A percentile compares a stretch with the other conserved stretches of the same genome.
These are phyloP conservation scores for Kitagawia praeruptora DNA, from an alignment of 129 eudicot species.

Conservation along the genomic window DNA sequence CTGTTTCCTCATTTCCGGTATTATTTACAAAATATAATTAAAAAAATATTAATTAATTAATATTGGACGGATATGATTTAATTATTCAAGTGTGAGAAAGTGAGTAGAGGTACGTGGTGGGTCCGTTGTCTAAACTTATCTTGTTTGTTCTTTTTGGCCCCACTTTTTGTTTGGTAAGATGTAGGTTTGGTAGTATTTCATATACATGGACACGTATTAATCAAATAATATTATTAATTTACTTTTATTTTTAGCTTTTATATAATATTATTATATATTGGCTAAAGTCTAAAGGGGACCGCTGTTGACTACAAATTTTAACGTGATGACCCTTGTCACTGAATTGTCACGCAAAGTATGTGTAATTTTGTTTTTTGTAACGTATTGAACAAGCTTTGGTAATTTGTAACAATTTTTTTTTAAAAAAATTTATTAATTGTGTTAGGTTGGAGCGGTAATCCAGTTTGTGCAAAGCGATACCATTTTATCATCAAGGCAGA, in stretches of 20 bases:
- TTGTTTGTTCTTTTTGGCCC: slow-evolving; percentile 1
- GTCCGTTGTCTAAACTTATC: background rate
- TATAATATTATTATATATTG: background rate
- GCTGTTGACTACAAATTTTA: background rate
- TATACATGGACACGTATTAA: background rate
- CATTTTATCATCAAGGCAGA: slow-evolving; percentile 85
- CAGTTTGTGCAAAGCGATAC: slow-evolving; percentile 88
- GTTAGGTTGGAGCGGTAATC: slow-evolving; percentile 92
- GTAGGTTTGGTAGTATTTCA: background rate
- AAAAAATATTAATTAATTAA: background rate
- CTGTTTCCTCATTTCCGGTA: background rate
- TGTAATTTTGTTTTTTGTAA: background rate
- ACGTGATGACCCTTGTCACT: no score
- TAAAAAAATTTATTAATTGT: no score
- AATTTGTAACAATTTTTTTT: no score
- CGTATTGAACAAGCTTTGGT: background rate
- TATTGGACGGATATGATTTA: background rate
- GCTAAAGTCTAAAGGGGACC: background rate
- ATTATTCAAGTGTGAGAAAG: background rate
- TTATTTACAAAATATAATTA: background rate
- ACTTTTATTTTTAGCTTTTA: background rate
- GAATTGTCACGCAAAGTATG: no score
- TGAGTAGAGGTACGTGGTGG: background rate
- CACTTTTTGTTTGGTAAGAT: background rate
- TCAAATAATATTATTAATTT: background rate